Evolutionary conservation across 768 basidiomycete genomes (phyloP).

Genomic region (Galerina sulciceps): DNA sequence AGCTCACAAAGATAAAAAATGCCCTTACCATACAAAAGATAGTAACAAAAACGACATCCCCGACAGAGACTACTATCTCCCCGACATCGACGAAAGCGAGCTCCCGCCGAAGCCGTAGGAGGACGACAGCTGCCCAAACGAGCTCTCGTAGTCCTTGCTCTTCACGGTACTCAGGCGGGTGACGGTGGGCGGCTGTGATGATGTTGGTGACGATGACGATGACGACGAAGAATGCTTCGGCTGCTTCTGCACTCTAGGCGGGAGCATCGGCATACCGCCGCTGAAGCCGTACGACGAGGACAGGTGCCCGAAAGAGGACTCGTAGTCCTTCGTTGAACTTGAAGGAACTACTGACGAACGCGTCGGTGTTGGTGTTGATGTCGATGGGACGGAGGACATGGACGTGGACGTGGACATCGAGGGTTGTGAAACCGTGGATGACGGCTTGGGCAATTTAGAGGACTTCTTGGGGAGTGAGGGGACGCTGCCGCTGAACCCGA

Average conservation of each 20-base stretch:
- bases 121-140: conserved; percentile 22
- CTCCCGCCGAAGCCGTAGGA: conserved; percentile 22
- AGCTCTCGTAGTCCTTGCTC: conserved; percentile 29
- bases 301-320: conserved; percentile 25
- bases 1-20: too few species aligned
- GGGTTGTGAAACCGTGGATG: neutral
- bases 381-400: neutral
- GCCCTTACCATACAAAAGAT: too few species aligned
- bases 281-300: conserved; percentile 17
- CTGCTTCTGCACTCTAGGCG: conserved; percentile 10
- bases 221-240: conserved; percentile 12
- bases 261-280: conserved; percentile 9
- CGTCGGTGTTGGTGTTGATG: neutral
- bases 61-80: too few species aligned
- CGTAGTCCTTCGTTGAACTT: conserved; percentile 30
- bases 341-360: neutral
- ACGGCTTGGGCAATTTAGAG: neutral
- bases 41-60: too few species aligned
- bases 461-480: conserved; percentile 14
- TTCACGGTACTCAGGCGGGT: neutral
- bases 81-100: too few species aligned
- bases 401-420: too few species aligned
- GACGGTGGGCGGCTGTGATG: neutral
- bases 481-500: conserved; percentile 12
- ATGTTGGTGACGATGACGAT: too few species aligned